phyloP scores from a whole-genome alignment of 2,329 filamentous ascomycete genomes.

The Penicillium sclerotiorum region DNA sequence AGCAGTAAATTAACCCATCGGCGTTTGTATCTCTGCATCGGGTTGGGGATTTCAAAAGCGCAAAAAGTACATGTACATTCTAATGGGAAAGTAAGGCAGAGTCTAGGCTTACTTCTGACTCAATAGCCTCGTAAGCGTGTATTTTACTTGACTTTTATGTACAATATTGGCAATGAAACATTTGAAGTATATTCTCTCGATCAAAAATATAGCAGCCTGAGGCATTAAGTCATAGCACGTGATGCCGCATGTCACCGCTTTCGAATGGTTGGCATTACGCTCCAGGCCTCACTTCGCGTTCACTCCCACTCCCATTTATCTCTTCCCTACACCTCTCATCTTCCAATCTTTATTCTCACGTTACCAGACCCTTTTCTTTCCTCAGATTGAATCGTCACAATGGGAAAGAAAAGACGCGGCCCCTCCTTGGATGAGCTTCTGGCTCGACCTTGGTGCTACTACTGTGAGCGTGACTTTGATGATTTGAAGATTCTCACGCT shows the following conservation, averaged over 20 bases:
- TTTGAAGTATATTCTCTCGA: conserved; percentile 1
- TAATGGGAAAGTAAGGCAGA: conserved; percentile 7
- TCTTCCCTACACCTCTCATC: too few relatives aligned
- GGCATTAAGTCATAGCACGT: conserved; percentile 6
- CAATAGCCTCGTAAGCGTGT: conserved; percentile 9
- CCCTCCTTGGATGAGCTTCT: conserved; percentile 88
- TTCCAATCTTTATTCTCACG: background rate
- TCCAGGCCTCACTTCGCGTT: background rate
- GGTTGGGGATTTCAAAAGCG: too few relatives aligned
- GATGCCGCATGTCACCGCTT: background rate
- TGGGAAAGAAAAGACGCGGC: conserved; percentile 89
- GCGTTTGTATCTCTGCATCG: too few relatives aligned
- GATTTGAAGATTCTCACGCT: conserved; percentile 95
- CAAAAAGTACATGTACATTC: conserved; percentile 14
- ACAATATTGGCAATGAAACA: background rate
- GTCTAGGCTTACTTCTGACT: background rate
- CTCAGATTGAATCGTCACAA: conserved; percentile 43
- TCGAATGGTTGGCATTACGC: background rate
- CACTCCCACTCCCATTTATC: too few relatives aligned
- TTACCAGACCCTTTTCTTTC: background rate
- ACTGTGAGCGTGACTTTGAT: conserved; percentile 99
- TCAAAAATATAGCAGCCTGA: conserved; percentile 1
- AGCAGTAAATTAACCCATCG: background rate
- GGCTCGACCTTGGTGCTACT: conserved; percentile 92
- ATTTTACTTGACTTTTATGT: conserved; percentile 15